Evolutionary conservation across 129 eudicot genomes (phyloP), one percentile per base, ranked within the genome.

Genomic region (Flaveria sonorensis): DNA sequence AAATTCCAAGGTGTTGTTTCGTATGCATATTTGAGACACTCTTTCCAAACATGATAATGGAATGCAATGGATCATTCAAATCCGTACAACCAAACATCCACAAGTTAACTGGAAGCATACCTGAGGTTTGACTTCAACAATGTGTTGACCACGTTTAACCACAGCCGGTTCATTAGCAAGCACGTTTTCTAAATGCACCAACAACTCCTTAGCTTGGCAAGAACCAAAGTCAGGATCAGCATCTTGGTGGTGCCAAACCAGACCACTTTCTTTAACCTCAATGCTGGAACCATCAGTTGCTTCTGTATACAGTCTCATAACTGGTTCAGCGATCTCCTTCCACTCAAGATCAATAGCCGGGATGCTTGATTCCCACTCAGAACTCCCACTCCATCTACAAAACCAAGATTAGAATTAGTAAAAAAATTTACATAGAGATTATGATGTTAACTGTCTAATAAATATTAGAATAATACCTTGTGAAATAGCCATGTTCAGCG

Each of bases 121-220:
- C 79, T 92, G 96, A 42, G 97, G 97, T 77, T 92, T 92, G 73
- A 89, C 97, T 82, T 92, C 97, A 50, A 92, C 96, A 68, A 92
- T 92, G 69, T 89, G 84, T 62, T 89, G 86, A 73, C 97, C 97
- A 51, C 96, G 81, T 73, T 76, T 86, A 50, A 89, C 97, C 7
- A 84, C 89, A 13, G 86, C 96, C 20, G 97, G 92, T 83, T 89
- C 96, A 42, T 92, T 89, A 3, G 92, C 89, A 10, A 89, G 86
- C 19, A 89, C 97, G 40, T 86, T 87, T 76, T 89, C 92, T 51
- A 92, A 68, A 81, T 92, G 97, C 83, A 79, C 84, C 75, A 87
- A 32, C 68, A 92, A 65, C 77, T 89, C 97, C 81, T 85, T 89
- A 0, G 96, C 90, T 72, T 92, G 96, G 69, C 91, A 92, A 45